Percentiles rank a stretch among this genome's conserved stretches.
These are phyloP conservation scores for Zea luxurians DNA, from an alignment of 176 grass and related monocot species.

Conservation along the genomic window DNA sequence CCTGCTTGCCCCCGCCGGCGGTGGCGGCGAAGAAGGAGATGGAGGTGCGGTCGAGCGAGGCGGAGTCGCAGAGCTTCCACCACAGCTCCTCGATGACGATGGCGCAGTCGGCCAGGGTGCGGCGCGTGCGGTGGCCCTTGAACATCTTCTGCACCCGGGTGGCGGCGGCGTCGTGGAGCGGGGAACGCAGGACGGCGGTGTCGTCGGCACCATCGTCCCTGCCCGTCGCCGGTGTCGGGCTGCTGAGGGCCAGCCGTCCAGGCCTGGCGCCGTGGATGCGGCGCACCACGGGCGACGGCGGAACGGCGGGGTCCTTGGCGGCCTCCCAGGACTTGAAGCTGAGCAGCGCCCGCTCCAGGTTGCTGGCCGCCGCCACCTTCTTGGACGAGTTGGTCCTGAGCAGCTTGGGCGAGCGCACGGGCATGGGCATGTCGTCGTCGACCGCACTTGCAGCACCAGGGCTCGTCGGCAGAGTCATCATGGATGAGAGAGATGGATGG, in stretches of 20 bases:
- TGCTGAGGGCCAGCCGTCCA: neutral
- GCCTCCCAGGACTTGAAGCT: constrained; percentile 56
- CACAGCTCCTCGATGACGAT: constrained; percentile 75
- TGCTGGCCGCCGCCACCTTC: constrained; percentile 12
- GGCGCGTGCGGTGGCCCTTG: constrained; percentile 76
- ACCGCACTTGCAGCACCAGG: no score
- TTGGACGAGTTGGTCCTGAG: constrained; percentile 45
- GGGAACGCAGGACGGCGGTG: no score
- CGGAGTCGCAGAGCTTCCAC: constrained; percentile 81
- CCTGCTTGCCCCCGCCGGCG: constrained; percentile 30
- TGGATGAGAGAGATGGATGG: no score
- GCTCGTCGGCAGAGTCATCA: neutral
- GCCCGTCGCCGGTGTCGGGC: neutral
- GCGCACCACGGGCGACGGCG: neutral
- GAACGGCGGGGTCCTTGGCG: neutral
- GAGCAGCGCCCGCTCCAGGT: constrained; percentile 35
- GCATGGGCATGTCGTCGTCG: no score
- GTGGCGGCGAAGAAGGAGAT: constrained; percentile 59
- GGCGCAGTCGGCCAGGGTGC: constrained; percentile 73
- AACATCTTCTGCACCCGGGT: constrained; percentile 73
- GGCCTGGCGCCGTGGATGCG: constrained; percentile 32
- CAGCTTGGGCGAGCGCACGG: constrained; percentile 18
- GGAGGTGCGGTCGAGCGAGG: constrained; percentile 52
- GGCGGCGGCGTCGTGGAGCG: constrained; percentile 50
- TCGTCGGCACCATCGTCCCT: neutral